Evolutionary conservation across 805 yeast species (phyloP).

Genomic region (Wickerhamiella sorbophila): DNA sequence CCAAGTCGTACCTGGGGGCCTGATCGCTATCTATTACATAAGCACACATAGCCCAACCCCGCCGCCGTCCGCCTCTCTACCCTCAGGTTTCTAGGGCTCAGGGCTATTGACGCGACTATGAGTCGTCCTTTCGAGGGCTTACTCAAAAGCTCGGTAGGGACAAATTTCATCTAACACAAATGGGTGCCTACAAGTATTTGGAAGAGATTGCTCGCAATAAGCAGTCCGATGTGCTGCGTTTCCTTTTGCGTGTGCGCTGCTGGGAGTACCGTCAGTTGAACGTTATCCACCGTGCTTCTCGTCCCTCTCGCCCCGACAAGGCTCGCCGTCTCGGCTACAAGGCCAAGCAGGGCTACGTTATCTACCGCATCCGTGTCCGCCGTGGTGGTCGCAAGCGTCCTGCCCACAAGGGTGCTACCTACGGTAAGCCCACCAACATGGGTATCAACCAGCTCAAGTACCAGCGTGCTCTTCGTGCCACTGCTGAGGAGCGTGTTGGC

Average conservation of each 20-base stretch:
- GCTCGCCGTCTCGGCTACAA: slow-evolving; percentile 99
- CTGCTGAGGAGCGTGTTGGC: slow-evolving; percentile 99
- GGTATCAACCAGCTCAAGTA: slow-evolving; percentile 98
- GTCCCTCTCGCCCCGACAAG: slow-evolving; percentile 99
- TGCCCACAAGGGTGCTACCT: slow-evolving; percentile 99
- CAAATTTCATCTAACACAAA: slow-evolving; percentile 11
- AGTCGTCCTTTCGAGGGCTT: too few species aligned
- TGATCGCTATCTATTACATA: too few species aligned
- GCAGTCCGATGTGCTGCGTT: slow-evolving; percentile 98
- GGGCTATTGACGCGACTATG: neutral
- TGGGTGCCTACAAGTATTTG: slow-evolving; percentile 99
- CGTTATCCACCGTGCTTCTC: slow-evolving; percentile 96
- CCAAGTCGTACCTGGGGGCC: neutral
- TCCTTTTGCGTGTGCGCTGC: slow-evolving; percentile 98
- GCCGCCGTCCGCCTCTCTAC: too few species aligned
- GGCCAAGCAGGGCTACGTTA: slow-evolving; percentile 99
- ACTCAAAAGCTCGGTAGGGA: neutral
- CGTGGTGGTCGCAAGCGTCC: slow-evolving; percentile 99
- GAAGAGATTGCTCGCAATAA: slow-evolving; percentile 99
- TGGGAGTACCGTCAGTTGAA: slow-evolving; percentile 99
- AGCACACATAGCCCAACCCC: too few species aligned
- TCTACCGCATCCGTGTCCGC: slow-evolving; percentile 98
- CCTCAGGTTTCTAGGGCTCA: slow-evolving; percentile 1
- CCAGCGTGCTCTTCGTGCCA: slow-evolving; percentile 95
- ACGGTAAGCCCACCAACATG: slow-evolving; percentile 99